Percentiles rank a stretch among this genome's conserved stretches.
phyloP scores from a whole-genome alignment of 371 early-diverging fungal species.

The Mucor mucedo region DNA sequence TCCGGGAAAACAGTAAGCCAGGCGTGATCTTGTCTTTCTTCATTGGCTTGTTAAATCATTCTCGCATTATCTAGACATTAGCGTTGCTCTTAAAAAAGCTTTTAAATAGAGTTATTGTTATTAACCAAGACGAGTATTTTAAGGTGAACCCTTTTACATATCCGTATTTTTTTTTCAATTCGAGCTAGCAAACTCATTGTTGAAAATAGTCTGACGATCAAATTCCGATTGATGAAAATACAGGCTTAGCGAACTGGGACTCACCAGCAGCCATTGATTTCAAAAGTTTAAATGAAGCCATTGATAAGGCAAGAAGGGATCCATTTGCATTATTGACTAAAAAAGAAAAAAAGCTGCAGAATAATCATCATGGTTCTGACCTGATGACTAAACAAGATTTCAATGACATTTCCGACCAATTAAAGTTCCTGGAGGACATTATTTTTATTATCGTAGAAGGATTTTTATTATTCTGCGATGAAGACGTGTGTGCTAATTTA shows the following conservation, averaged over 20 bases:
- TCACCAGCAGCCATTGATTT: constrained; percentile 72
- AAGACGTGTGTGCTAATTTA: constrained; percentile 47
- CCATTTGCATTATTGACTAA: constrained; percentile 22
- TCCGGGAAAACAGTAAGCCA: constrained; percentile 61
- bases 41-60: not conserved
- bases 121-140: constrained; percentile 84
- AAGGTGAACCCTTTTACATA: constrained; percentile 38
- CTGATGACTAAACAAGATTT: constrained; percentile 1
- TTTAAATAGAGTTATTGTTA: constrained; percentile 61
- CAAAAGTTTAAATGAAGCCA: constrained; percentile 27
- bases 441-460: constrained; percentile 75
- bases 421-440: constrained; percentile 13
- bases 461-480: constrained; percentile 65
- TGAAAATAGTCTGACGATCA: constrained; percentile 52
- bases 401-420: not conserved
- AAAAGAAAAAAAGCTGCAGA: constrained; percentile 24
- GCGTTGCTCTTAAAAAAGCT: constrained; percentile 55
- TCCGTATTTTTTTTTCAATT: not conserved
- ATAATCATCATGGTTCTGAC: constrained; percentile 31
- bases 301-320: constrained; percentile 33
- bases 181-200: too few species aligned
- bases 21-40: not conserved
- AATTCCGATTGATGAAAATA: constrained; percentile 64
- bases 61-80: constrained; percentile 47
- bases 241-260: constrained; percentile 80